Conservation (phyloP, 495 filamentous ascomycete genomes). For the Friedmanniomyces endolithicus region DNA sequence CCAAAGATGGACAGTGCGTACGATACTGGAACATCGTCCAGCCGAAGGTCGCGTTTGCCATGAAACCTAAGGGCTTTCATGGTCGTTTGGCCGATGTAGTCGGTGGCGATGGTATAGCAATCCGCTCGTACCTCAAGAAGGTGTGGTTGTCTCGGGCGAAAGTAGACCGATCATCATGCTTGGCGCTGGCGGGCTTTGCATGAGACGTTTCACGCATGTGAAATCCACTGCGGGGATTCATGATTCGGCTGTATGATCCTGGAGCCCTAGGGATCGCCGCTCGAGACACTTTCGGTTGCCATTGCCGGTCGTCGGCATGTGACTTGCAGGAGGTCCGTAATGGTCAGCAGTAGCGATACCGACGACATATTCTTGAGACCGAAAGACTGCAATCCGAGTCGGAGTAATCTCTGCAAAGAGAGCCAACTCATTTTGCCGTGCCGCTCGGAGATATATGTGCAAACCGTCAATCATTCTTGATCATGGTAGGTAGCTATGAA, state of each 20-base stretch:
- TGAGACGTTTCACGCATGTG: not conserved
- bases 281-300: not conserved
- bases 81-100: not conserved
- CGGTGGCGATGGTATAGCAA: not conserved
- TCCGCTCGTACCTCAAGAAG: not conserved
- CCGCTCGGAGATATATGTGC: too few species aligned
- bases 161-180: not conserved
- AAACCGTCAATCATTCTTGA: too few species aligned
- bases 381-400: not conserved
- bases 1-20: not conserved
- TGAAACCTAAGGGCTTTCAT: constrained; percentile 3
- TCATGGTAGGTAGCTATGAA: too few species aligned
- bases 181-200: too few species aligned
- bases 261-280: too few species aligned
- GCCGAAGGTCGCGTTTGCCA: not conserved
- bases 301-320: not conserved
- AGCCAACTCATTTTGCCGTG: too few species aligned
- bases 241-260: not conserved
- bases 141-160: not conserved
- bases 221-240: not conserved
- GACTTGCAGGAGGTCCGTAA: not conserved
- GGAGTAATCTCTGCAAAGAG: too few species aligned
- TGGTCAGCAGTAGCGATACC: not conserved
- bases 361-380: too few species aligned
- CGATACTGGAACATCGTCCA: not conserved